A percentile compares a stretch with the other conserved stretches of the same genome.
These are phyloP conservation scores for Eremomyces bilateralis DNA, from an alignment of 495 filamentous ascomycete species.

Conservation along the genomic window DNA sequence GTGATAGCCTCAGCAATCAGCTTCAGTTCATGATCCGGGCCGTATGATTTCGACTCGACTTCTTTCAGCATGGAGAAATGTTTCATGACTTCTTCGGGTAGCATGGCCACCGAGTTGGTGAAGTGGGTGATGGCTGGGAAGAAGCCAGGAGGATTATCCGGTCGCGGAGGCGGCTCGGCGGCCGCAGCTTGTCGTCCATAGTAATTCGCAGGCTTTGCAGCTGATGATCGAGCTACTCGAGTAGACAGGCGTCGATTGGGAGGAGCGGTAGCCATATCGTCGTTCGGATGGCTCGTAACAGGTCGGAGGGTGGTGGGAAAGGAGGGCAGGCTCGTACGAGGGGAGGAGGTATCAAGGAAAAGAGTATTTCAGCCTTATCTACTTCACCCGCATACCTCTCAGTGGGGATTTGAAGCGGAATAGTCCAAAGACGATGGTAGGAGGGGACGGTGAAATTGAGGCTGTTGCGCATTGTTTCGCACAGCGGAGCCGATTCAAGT, in stretches of 20 bases:
- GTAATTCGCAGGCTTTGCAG: slow-evolving; percentile 35
- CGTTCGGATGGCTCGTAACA: background rate
- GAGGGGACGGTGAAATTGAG: too few relatives aligned
- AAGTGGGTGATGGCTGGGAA: slow-evolving; percentile 91
- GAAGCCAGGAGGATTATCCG: slow-evolving; percentile 34
- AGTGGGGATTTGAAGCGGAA: too few relatives aligned
- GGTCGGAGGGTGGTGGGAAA: too few relatives aligned
- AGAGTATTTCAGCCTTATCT: too few relatives aligned
- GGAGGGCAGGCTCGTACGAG: background rate
- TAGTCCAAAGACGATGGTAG: too few relatives aligned
- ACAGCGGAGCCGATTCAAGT: too few relatives aligned
- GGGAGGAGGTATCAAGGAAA: background rate
- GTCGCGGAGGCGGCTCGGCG: slow-evolving; percentile 16
- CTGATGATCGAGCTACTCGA: slow-evolving; percentile 38
- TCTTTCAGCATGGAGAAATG: slow-evolving; percentile 92
- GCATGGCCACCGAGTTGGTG: slow-evolving; percentile 73
- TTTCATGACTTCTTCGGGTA: slow-evolving; percentile 81
- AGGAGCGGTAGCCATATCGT: slow-evolving; percentile 5
- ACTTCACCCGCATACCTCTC: too few relatives aligned
- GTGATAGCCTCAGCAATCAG: slow-evolving; percentile 41
- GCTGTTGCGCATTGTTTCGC: too few relatives aligned
- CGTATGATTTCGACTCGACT: slow-evolving; percentile 84
- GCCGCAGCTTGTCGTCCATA: slow-evolving; percentile 22
- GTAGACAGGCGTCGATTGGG: slow-evolving; percentile 29
- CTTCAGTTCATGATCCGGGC: slow-evolving; percentile 47